Evolutionary conservation across 257 asterid genomes (phyloP).

Genomic region (Solanum boliviense): DNA sequence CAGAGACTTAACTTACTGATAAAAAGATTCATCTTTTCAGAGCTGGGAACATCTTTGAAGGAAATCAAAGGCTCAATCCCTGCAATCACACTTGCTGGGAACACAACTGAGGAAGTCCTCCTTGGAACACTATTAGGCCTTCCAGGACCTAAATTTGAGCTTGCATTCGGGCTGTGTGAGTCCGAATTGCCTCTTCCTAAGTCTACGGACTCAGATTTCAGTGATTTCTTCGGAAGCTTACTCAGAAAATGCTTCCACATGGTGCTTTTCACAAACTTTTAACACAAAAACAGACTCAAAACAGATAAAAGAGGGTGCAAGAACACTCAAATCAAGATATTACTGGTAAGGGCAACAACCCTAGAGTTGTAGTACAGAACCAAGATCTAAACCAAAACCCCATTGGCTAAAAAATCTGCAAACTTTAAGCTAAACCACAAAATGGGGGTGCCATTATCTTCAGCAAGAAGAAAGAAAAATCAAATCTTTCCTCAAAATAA

Average conservation of each 20-base stretch:
- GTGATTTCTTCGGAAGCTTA: conserved; percentile 57
- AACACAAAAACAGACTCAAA: neutral
- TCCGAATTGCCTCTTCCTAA: conserved; percentile 17
- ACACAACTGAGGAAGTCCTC: conserved; percentile 47
- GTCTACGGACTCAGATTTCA: conserved; percentile 31
- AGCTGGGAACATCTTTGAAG: conserved; percentile 59
- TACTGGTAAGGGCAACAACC: conserved; percentile 1
- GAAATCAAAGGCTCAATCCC: conserved; percentile 84
- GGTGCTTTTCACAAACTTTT: conserved; percentile 4
- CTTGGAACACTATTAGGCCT: conserved; percentile 19
- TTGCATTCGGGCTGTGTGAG: conserved; percentile 9
- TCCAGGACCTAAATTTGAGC: conserved; percentile 18
- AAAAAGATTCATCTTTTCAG: conserved; percentile 69
- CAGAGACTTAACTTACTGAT: conserved; percentile 84
- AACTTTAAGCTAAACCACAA: neutral
- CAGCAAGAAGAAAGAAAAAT: neutral
- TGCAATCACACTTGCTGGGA: conserved; percentile 51
- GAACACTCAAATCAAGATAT: neutral
- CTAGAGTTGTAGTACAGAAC: neutral
- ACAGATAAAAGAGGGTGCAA: neutral
- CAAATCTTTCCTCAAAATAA: neutral
- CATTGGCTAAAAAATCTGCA: neutral
- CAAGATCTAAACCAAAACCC: conserved; percentile 1
- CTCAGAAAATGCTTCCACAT: conserved; percentile 80
- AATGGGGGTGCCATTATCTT: neutral